Percentiles rank a stretch among this genome's conserved stretches.
These are phyloP conservation scores for Lachnum nothofagi DNA, from an alignment of 2,329 filamentous ascomycete species.

Conservation along the genomic window DNA sequence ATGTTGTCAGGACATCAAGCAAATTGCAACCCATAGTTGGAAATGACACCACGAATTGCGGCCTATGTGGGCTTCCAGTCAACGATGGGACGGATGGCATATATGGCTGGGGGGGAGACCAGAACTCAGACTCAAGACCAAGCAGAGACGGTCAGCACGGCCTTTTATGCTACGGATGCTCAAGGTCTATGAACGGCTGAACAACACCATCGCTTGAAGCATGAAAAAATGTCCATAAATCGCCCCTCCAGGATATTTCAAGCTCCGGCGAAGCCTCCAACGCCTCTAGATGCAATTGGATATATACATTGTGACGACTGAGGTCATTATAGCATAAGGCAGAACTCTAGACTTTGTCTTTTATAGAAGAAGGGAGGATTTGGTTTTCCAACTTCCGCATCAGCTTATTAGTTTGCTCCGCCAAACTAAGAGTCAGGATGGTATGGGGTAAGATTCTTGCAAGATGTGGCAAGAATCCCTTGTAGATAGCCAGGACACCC, in stretches of 20 bases:
- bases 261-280: constrained; percentile 6
- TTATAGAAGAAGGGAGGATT: constrained; percentile 42
- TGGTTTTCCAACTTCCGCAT: constrained; percentile 70
- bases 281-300: constrained; percentile 17
- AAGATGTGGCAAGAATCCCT: constrained; percentile 92
- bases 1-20: constrained; percentile 86
- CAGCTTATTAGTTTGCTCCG: constrained; percentile 94
- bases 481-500: constrained; percentile 89
- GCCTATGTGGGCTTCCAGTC: constrained; percentile 65
- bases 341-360: constrained; percentile 23
- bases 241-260: not conserved
- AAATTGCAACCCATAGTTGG: constrained; percentile 58
- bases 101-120: constrained; percentile 55
- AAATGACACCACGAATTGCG: constrained; percentile 44
- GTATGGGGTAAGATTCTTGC: constrained; percentile 93
- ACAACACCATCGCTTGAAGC: constrained; percentile 5
- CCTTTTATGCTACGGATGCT: constrained; percentile 68
- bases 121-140: constrained; percentile 35
- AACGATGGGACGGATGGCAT: constrained; percentile 58
- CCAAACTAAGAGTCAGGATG: constrained; percentile 84
- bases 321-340: constrained; percentile 7
- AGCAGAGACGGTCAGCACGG: constrained; percentile 28
- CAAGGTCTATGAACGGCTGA: constrained; percentile 55
- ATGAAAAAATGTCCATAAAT: not conserved
- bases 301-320: constrained; percentile 21